Conservation (phyloP, 345 rosid species). For the Tarenaya hassleriana region DNA sequence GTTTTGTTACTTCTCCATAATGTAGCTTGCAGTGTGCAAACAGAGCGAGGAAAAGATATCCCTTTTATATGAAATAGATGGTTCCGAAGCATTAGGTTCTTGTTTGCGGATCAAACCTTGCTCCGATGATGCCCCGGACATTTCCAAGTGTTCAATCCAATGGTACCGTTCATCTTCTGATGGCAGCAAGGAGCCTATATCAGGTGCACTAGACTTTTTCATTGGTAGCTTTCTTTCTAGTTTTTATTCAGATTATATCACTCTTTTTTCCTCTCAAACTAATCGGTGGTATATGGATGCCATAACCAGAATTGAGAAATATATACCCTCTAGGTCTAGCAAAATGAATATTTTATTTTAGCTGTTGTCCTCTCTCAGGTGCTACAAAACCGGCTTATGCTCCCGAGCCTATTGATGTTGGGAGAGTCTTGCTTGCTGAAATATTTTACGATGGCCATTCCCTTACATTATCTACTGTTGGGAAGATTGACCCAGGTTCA, state of each 20-base stretch:
- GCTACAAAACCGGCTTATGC: slow-evolving; percentile 90
- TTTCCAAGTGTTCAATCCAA: slow-evolving; percentile 63
- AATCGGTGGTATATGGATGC: slow-evolving; percentile 1
- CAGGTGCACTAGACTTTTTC: slow-evolving; percentile 43
- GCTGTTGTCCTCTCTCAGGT: slow-evolving; percentile 42
- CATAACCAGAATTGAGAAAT: background rate
- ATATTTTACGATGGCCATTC: slow-evolving; percentile 41
- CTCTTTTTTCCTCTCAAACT: too few relatives aligned
- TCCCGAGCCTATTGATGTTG: slow-evolving; percentile 91
- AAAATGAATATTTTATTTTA: slow-evolving; percentile 2
- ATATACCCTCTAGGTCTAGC: background rate
- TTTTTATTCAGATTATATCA: background rate
- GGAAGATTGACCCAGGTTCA: slow-evolving; percentile 78
- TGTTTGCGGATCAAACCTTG: slow-evolving; percentile 59
- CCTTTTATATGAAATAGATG: slow-evolving; percentile 62
- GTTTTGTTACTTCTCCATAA: slow-evolving; percentile 7
- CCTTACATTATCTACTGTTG: slow-evolving; percentile 54
- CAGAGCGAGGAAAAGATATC: slow-evolving; percentile 44
- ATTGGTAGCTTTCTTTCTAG: background rate
- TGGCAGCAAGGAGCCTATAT: slow-evolving; percentile 67
- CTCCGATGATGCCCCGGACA: slow-evolving; percentile 61
- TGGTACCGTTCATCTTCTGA: slow-evolving; percentile 82
- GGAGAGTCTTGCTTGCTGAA: slow-evolving; percentile 66
- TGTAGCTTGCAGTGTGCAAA: slow-evolving; percentile 67
- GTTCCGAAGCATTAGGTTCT: slow-evolving; percentile 82